Conservation (phyloP, 1,284 basidiomycete species). For the Apiotrichum veenhuisii region DNA sequence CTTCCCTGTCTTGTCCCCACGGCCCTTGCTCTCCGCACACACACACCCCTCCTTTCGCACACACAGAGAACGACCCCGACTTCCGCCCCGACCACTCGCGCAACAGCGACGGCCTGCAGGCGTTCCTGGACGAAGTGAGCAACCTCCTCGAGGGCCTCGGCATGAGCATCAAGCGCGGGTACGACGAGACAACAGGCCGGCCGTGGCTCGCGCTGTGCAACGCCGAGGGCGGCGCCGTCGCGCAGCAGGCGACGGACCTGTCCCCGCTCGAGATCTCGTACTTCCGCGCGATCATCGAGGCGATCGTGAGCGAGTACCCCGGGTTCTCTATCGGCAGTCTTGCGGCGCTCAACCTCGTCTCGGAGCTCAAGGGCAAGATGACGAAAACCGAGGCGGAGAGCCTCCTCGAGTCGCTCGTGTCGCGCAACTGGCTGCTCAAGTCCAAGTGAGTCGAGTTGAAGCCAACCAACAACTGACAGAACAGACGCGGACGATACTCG, state of each 20-base stretch:
- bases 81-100: conserved; percentile 27
- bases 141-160: conserved; percentile 33
- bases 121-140: conserved; percentile 34
- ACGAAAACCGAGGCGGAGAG: conserved; percentile 28
- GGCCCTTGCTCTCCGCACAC: too few relatives aligned
- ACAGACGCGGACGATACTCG: conserved; percentile 40
- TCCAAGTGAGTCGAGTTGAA: conserved; percentile 32
- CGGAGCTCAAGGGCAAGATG: conserved; percentile 24
- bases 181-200: conserved; percentile 35
- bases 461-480: background rate
- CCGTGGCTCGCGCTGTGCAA: conserved; percentile 37
- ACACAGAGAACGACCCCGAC: conserved; percentile 23
- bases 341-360: conserved; percentile 26
- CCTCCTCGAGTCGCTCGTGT: conserved; percentile 34
- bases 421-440: conserved; percentile 39
- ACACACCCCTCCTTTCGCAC: background rate
- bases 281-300: conserved; percentile 36
- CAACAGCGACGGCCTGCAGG: conserved; percentile 22
- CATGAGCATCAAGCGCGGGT: conserved; percentile 27
- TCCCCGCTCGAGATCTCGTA: conserved; percentile 41
- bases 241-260: conserved; percentile 38
- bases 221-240: conserved; percentile 34
- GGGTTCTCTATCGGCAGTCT: conserved; percentile 41
- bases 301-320: conserved; percentile 42
- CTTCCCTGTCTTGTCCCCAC: background rate